phyloP scores from a whole-genome alignment of 768 basidiomycete species.

The Cubamyces lactineus region DNA sequence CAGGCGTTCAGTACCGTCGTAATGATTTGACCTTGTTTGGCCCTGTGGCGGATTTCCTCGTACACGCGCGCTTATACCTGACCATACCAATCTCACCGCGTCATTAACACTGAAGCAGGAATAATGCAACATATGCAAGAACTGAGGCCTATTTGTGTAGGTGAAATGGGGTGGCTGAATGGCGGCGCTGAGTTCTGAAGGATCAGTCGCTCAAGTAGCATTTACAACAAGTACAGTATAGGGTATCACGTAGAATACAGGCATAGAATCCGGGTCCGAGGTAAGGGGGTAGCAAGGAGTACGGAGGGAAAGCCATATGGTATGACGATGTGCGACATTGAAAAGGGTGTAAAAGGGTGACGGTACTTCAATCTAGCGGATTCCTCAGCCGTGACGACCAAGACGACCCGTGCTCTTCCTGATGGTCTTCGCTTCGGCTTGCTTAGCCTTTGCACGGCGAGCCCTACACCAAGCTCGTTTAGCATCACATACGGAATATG shows the following conservation, averaged over 20 bases:
- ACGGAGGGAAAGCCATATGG: neutral
- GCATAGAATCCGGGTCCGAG: neutral
- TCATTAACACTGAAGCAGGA: too few relatives aligned
- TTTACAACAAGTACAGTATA: neutral
- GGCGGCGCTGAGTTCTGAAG: too few relatives aligned
- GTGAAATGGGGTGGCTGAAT: too few relatives aligned
- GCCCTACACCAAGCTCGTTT: conserved; percentile 36
- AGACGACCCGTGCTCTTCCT: conserved; percentile 51
- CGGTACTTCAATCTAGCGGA: neutral
- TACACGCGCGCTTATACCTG: neutral
- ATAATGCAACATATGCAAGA: too few relatives aligned
- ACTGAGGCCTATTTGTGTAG: too few relatives aligned
- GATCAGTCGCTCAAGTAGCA: too few relatives aligned
- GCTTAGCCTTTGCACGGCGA: conserved; percentile 54
- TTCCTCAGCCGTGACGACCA: conserved; percentile 40
- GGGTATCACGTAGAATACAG: neutral
- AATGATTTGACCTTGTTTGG: conserved; percentile 20
- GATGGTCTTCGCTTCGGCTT: conserved; percentile 53
- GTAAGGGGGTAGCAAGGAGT: neutral
- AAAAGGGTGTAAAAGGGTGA: neutral
- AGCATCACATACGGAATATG: neutral
- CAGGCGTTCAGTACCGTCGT: conserved; percentile 10
- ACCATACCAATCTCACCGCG: too few relatives aligned
- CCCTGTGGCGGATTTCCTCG: conserved; percentile 10
- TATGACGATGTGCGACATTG: neutral